phyloP scores from a whole-genome alignment of 179 eudicot species.

The Spergularia azorica region DNA sequence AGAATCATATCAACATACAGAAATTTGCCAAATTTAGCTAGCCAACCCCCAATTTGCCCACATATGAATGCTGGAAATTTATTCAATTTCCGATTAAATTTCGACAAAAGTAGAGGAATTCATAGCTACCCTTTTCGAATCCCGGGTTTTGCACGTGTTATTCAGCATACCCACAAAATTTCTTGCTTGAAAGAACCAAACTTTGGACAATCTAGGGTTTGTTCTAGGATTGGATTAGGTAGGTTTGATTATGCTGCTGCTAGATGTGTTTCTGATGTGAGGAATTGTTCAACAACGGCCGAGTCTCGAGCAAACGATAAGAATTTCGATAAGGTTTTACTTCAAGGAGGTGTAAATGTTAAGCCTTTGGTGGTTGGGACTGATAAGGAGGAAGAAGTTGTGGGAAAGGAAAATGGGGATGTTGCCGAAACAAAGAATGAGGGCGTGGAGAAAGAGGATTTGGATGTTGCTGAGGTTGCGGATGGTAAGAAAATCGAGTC shows the following conservation, averaged over 20 bases:
- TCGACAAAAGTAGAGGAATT: conserved; percentile 30
- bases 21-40: conserved; percentile 30
- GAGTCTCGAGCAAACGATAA: conserved; percentile 49
- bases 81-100: conserved; percentile 22
- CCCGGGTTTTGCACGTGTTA: conserved; percentile 30
- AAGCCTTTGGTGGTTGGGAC: conserved; percentile 57
- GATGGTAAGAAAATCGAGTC: conserved; percentile 50
- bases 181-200: conserved; percentile 27
- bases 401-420: conserved; percentile 16
- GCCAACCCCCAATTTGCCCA: conserved; percentile 29
- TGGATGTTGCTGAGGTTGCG: conserved; percentile 23
- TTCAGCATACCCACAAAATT: conserved; percentile 36
- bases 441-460: conserved; percentile 24
- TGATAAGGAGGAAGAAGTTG: conserved; percentile 25
- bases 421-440: conserved; percentile 30
- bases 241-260: conserved; percentile 27
- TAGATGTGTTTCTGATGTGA: conserved; percentile 36
- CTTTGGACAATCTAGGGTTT: conserved; percentile 51
- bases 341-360: conserved; percentile 56
- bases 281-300: conserved; percentile 50
- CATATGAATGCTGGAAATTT: conserved; percentile 19
- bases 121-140: conserved; percentile 30
- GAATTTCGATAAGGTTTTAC: conserved; percentile 56
- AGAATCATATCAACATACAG: conserved; percentile 40
- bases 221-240: conserved; percentile 31